A percentile compares a stretch with the other conserved stretches of the same genome.
These are phyloP conservation scores for Epithele typhae DNA, from an alignment of 768 basidiomycete species.

Conservation along the genomic window DNA sequence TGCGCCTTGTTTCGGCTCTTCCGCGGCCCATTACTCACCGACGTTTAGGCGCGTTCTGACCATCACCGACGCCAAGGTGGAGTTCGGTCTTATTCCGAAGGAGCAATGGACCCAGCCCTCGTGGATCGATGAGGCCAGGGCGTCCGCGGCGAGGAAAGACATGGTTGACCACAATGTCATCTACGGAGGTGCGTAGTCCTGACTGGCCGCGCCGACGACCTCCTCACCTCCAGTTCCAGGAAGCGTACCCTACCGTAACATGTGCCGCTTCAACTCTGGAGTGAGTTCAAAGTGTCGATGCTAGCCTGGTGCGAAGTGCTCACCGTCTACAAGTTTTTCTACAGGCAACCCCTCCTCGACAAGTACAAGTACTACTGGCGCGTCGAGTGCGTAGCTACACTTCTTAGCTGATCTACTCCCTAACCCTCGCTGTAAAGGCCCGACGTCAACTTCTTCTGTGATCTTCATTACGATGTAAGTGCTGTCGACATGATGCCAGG, in stretches of 20 bases:
- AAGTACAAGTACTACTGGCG: constrained; percentile 46
- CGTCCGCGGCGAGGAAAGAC: constrained; percentile 40
- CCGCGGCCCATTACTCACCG: constrained; percentile 24
- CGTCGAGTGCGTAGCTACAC: constrained; percentile 34
- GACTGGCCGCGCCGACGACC: constrained; percentile 2
- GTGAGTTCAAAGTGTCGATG: constrained; percentile 41
- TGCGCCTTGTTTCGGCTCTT: constrained; percentile 27
- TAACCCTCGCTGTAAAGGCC: constrained; percentile 33
- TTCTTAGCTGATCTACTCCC: too few relatives aligned
- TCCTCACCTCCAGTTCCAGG: constrained; percentile 36
- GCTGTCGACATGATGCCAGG: background rate
- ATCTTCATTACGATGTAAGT: constrained; percentile 42
- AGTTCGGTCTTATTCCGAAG: constrained; percentile 75
- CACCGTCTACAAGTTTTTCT: constrained; percentile 43
- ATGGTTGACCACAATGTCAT: constrained; percentile 58
- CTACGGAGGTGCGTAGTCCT: constrained; percentile 38
- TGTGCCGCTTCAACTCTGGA: constrained; percentile 94
- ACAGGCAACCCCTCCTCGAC: constrained; percentile 38
- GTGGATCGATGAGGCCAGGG: constrained; percentile 59
- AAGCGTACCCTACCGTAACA: constrained; percentile 83
- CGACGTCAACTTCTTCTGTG: constrained; percentile 55
- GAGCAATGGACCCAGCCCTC: constrained; percentile 80
- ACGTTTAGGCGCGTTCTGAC: constrained; percentile 47
- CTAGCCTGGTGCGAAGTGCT: background rate
- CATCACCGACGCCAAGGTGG: constrained; percentile 58